Percentiles rank a stretch among this genome's conserved stretches.
phyloP scores from a whole-genome alignment of 2,329 filamentous ascomycete genomes.

The Neophaeococcomyces aloes region DNA sequence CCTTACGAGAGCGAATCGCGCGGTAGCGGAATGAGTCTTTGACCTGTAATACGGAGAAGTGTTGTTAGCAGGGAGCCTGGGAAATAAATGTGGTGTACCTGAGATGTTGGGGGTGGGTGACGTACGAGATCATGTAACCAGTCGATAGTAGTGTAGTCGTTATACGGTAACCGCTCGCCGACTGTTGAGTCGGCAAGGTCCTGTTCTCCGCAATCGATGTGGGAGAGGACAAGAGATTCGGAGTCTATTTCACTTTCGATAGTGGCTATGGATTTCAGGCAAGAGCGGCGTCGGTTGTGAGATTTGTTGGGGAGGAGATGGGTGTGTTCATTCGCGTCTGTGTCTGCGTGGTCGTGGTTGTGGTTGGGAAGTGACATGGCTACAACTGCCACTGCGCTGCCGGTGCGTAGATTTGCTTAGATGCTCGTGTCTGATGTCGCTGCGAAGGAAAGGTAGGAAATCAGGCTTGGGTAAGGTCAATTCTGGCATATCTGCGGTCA shows the following conservation, averaged over 20 bases:
- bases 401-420: too few relatives aligned
- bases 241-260: slow-evolving; percentile 25
- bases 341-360: too few relatives aligned
- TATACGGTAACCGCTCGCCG: slow-evolving; percentile 49
- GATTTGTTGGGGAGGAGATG: not conserved
- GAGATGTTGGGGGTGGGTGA: too few relatives aligned
- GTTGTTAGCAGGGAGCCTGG: not conserved
- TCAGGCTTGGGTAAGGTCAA: too few relatives aligned
- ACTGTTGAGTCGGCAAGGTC: slow-evolving; percentile 37
- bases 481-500: too few relatives aligned
- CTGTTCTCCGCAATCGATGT: slow-evolving; percentile 40
- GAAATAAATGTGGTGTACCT: not conserved
- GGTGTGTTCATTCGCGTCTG: not conserved
- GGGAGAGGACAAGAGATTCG: slow-evolving; percentile 33
- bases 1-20: slow-evolving; percentile 33
- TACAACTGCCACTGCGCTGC: too few relatives aligned
- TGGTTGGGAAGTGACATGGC: too few relatives aligned
- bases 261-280: not conserved
- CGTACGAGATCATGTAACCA: slow-evolving; percentile 49
- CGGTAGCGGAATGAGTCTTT: slow-evolving; percentile 48
- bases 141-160: slow-evolving; percentile 53
- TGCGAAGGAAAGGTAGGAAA: too few relatives aligned
- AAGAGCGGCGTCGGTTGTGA: not conserved
- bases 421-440: too few relatives aligned
- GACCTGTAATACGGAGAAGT: slow-evolving; percentile 32